Evolutionary conservation across 495 filamentous ascomycete species (phyloP).

Genomic region (Aspergillus ellipticus): DNA sequence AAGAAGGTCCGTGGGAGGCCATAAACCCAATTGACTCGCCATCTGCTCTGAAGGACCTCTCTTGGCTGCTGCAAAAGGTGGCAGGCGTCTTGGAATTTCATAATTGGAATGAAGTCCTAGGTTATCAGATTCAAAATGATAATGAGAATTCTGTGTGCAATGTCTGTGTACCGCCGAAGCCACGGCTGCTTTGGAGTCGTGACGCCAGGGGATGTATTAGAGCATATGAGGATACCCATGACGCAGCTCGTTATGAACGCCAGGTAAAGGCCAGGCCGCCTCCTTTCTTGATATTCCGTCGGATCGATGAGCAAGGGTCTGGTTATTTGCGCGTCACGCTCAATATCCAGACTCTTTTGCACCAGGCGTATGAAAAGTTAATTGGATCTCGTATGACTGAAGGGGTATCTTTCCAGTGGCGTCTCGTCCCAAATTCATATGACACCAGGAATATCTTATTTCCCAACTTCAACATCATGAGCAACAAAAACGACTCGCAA

Average conservation of each 20-base stretch:
- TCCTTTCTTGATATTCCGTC: conserved; percentile 42
- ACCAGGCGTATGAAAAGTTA: conserved; percentile 49
- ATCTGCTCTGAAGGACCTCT: conserved; percentile 20
- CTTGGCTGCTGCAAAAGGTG: conserved; percentile 32
- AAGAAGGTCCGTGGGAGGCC: conserved; percentile 18
- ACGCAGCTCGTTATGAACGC: conserved; percentile 45
- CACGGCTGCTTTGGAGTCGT: conserved; percentile 39
- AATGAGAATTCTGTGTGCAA: conserved; percentile 16
- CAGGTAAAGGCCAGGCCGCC: conserved; percentile 45
- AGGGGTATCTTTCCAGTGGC: conserved; percentile 39
- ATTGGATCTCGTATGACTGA: conserved; percentile 7
- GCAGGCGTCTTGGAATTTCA: conserved; percentile 16
- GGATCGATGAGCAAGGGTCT: conserved; percentile 23
- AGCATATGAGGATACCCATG: conserved; percentile 44
- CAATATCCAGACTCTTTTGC: conserved; percentile 54
- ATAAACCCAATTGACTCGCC: conserved; percentile 18
- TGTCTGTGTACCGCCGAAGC: conserved; percentile 41
- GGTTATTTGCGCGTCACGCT: conserved; percentile 45
- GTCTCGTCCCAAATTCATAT: conserved; percentile 47
- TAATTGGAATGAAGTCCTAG: conserved; percentile 24
- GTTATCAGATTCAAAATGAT: not conserved
- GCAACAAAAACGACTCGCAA: conserved; percentile 41
- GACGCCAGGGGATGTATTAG: conserved; percentile 17
- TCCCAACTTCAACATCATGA: conserved; percentile 35
- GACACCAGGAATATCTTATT: conserved; percentile 28